Evolutionary conservation across 2,329 filamentous ascomycete species (phyloP), one percentile per base, ranked within the genome.

Genomic region (Penicillium brevicompactum): DNA sequence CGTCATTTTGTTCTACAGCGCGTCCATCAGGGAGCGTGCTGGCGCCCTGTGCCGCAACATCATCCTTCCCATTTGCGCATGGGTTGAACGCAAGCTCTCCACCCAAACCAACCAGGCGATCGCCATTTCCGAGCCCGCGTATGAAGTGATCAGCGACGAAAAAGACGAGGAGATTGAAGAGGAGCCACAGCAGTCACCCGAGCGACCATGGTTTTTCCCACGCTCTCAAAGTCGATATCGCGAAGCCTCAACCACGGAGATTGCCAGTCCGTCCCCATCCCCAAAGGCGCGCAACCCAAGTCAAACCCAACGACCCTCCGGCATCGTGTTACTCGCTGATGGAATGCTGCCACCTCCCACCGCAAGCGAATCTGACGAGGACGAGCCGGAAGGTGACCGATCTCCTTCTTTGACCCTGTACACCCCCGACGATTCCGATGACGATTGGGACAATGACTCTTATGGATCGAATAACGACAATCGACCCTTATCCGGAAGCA

Each of bases 1-100:
- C 16, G n/a, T 59, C 14, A 14, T 52, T 27, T 46, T 41, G n/a
- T 43, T 58, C 14, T 46, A 62, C 41, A 47, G 51, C 42, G 40
- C 32, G 4, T 44, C 34, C 4, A 45, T 58, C 16, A 47, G 24
- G 27, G 32, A 51, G 27, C 24, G 30, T n/a, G 27, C 51, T 16
- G 6, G 21, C 1, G 6, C 45, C 13, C 43, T 49, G 14, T 14
- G 38, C 14, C 16, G 8, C 14, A n/a, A 7, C 9, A 16, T 14
- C 11, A 22, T 49, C 21, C 37, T 49, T 5, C 45, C 38, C 10
- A 7, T 9, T 4, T 49, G 43, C 21, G 37, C 13, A 27, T 22
- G n/a, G 8, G 27, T 42, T 8, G 18, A 43, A 7, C 37, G 2
- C 18, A 43, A 30, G 2, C 10, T 49, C 9, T 7, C 18, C 30